Conservation (phyloP, 1,284 basidiomycete species). For the Vanrija humicola region DNA sequence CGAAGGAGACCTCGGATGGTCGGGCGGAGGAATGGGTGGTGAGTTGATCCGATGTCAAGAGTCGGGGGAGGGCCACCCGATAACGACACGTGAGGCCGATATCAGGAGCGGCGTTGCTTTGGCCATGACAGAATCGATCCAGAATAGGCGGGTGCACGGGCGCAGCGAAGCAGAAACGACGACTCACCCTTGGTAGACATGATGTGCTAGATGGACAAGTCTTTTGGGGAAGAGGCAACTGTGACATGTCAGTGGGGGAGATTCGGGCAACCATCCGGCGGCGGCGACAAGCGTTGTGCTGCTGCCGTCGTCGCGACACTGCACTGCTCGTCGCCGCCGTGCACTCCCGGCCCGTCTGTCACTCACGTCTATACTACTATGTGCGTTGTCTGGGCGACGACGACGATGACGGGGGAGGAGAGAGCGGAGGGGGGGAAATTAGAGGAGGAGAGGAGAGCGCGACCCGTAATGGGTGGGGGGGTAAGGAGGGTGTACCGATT, state of each 20-base stretch:
- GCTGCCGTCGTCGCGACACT: background rate
- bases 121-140: background rate
- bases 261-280: too few relatives aligned
- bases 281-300: too few relatives aligned
- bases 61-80: background rate
- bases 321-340: background rate
- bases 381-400: too few relatives aligned
- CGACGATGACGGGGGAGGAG: background rate
- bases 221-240: background rate
- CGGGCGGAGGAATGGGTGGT: background rate
- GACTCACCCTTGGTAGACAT: slow-evolving; percentile 51
- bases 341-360: too few relatives aligned
- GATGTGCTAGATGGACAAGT: slow-evolving; percentile 9
- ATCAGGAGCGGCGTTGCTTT: background rate
- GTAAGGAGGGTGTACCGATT: slow-evolving; percentile 4
- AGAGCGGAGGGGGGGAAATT: background rate
- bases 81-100: background rate
- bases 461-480: slow-evolving; percentile 1
- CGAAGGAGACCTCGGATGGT: background rate
- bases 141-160: background rate
- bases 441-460: background rate
- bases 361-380: slow-evolving; percentile 3
- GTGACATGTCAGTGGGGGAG: background rate
- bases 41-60: slow-evolving; percentile 5
- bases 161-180: background rate